phyloP scores from a whole-genome alignment of 192 early-diverging fungal genomes.

The Kappamyces sp. region DNA sequence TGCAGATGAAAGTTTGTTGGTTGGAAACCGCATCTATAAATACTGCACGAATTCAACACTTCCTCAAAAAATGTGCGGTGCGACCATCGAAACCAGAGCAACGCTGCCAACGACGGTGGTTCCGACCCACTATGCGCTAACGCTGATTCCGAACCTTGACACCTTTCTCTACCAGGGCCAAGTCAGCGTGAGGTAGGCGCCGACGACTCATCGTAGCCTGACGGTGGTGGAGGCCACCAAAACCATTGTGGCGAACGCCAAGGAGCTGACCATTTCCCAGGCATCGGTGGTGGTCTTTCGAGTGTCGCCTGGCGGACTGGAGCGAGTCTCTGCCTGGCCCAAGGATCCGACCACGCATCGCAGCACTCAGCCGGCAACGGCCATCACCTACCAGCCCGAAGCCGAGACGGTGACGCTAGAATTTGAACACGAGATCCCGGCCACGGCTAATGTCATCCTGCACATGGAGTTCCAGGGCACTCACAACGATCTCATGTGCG shows the following conservation, averaged over 20 bases:
- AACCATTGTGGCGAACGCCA: conserved; percentile 35
- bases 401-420: conserved; percentile 40
- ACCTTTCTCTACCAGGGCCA: conserved; percentile 6
- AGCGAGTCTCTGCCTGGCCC: conserved; percentile 1
- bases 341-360: neutral
- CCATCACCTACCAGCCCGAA: conserved; percentile 35
- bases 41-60: neutral
- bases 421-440: conserved; percentile 24
- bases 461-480: conserved; percentile 43
- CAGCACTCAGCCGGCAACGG: conserved; percentile 37
- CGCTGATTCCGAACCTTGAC: conserved; percentile 58
- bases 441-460: neutral
- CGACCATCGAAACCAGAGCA: conserved; percentile 36
- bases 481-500: conserved; percentile 80
- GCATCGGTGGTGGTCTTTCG: conserved; percentile 23
- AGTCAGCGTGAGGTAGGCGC: conserved; percentile 1
- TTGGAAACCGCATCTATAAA: conserved; percentile 44
- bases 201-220: conserved; percentile 19
- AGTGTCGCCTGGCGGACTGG: neutral
- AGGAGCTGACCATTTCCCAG: conserved; percentile 30
- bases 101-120: conserved; percentile 80
- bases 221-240: conserved; percentile 35
- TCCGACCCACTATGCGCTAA: conserved; percentile 77
- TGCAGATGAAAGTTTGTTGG: conserved; percentile 63
- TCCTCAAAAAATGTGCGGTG: neutral